Conservation (phyloP, 2,329 filamentous ascomycete species). For the Colletotrichum musae region DNA sequence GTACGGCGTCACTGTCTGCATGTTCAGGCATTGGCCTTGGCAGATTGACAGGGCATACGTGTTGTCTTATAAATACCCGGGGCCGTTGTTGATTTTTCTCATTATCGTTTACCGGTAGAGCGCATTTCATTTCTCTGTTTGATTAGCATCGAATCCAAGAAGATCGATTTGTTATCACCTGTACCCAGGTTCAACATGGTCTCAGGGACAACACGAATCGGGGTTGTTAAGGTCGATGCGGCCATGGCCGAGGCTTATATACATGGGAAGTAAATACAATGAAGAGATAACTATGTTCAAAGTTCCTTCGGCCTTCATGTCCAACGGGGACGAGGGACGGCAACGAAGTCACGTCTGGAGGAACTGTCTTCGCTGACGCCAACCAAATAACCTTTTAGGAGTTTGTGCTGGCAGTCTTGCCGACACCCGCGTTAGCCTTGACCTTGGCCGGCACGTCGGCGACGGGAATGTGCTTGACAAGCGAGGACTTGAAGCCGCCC, state of each 20-base stretch:
- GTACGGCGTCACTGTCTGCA: constrained; percentile 1
- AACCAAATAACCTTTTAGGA: not conserved
- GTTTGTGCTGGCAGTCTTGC: constrained; percentile 41
- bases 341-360: not conserved
- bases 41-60: not conserved
- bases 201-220: not conserved
- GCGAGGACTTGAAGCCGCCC: constrained; percentile 41
- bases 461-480: constrained; percentile 43
- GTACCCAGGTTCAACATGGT: not conserved
- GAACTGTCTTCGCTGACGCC: not conserved
- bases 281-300: not conserved
- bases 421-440: constrained; percentile 45
- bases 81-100: not conserved
- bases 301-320: not conserved
- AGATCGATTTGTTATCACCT: not conserved
- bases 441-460: constrained; percentile 44
- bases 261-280: constrained; percentile 19
- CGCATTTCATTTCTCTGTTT: not conserved
- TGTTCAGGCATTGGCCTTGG: not conserved
- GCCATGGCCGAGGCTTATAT: not conserved
- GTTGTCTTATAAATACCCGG: constrained; percentile 22
- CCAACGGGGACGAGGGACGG: not conserved
- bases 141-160: not conserved
- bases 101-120: not conserved
- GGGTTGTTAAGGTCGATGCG: too few relatives aligned